Conservation (phyloP, 2,329 filamentous ascomycete species). For the Verticillium albo-atrum region DNA sequence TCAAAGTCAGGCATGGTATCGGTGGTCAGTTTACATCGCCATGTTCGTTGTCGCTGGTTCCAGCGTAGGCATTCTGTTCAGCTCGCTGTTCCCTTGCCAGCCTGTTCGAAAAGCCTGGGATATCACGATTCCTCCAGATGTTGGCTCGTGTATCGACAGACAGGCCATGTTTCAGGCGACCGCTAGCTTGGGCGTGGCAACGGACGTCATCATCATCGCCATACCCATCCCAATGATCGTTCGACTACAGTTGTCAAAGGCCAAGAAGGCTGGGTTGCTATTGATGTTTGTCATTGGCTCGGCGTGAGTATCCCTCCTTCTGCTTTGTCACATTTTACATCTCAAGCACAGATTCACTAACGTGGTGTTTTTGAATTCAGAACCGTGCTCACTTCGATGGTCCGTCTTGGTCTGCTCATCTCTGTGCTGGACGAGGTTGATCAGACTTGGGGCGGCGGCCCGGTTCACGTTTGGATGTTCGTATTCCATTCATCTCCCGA, state of each 20-base stretch:
- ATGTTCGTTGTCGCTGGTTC: conserved; percentile 9
- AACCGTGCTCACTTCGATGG: conserved; percentile 23
- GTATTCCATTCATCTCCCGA: conserved; percentile 1
- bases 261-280: conserved; percentile 36
- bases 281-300: conserved; percentile 37
- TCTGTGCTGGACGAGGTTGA: conserved; percentile 18
- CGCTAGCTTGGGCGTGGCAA: conserved; percentile 38
- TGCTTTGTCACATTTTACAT: too few species aligned
- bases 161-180: conserved; percentile 41
- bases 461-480: conserved; percentile 21
- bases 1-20: conserved; percentile 5
- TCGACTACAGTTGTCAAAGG: conserved; percentile 33
- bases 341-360: not conserved
- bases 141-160: conserved; percentile 34
- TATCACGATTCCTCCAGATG: conserved; percentile 3
- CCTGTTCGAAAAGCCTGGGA: conserved; percentile 21
- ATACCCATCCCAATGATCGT: conserved; percentile 40
- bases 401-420: conserved; percentile 20
- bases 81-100: conserved; percentile 24
- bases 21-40: conserved; percentile 7
- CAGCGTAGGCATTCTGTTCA: conserved; percentile 19
- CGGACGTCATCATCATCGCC: conserved; percentile 38
- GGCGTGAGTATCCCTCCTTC: conserved; percentile 8
- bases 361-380: conserved; percentile 8
- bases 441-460: conserved; percentile 19